phyloP scores from a whole-genome alignment of 352 stramenopile genomes.

The Phytopythium kandeliae region DNA sequence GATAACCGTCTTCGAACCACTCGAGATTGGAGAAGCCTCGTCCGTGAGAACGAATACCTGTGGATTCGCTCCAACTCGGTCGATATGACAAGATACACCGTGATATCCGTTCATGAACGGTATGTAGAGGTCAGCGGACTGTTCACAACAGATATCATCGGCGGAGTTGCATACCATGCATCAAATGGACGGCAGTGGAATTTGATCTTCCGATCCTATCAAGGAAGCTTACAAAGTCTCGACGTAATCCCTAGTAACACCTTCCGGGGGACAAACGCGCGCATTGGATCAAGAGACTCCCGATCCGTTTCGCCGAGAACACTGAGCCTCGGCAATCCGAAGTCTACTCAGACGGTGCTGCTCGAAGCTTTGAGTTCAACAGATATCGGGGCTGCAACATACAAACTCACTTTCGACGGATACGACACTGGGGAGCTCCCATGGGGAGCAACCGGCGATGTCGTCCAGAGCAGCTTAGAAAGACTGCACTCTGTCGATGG shows the following conservation, averaged over 20 bases:
- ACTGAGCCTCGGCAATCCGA: constrained; percentile 47
- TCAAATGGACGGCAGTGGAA: constrained; percentile 52
- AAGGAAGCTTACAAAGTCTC: constrained; percentile 44
- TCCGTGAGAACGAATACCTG: constrained; percentile 34
- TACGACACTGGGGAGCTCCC: constrained; percentile 33
- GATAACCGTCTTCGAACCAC: constrained; percentile 65
- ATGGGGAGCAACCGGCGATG: constrained; percentile 24
- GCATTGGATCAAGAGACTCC: constrained; percentile 38
- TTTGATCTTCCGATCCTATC: constrained; percentile 66
- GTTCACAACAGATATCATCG: constrained; percentile 37
- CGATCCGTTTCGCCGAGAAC: constrained; percentile 31
- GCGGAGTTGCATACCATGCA: constrained; percentile 23
- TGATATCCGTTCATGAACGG: constrained; percentile 17
- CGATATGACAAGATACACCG: constrained; percentile 44
- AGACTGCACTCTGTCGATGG: constrained; percentile 42
- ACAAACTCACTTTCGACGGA: constrained; percentile 44
- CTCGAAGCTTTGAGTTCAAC: constrained; percentile 27
- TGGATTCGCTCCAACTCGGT: constrained; percentile 40
- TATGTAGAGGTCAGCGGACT: constrained; percentile 43
- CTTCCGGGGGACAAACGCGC: constrained; percentile 46
- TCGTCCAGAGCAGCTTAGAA: constrained; percentile 39
- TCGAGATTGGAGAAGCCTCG: constrained; percentile 30
- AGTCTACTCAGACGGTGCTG: constrained; percentile 42
- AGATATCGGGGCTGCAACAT: constrained; percentile 28
- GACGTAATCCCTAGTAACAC: constrained; percentile 53